Base-by-base conservation (phyloP, 2,329 filamentous ascomycete genomes). In the Ophiostoma sp. region DNA sequence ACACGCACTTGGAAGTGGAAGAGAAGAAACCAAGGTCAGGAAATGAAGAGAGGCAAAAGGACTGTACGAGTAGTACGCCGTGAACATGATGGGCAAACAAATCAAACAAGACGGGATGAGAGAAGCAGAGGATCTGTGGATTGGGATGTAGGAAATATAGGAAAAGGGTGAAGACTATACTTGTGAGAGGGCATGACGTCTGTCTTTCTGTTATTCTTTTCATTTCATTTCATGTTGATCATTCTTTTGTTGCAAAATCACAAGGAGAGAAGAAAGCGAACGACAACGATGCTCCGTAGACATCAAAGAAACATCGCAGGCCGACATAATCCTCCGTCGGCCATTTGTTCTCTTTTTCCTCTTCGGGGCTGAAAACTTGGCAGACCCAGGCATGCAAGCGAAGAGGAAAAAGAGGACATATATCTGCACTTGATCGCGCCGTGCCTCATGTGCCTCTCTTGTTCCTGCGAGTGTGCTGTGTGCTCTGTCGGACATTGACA, bases 1-100 rank as follows among this genome's bases (percentile, higher is more conserved):
- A 55, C 55, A 38, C 55, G 27, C 27, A 44, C 52, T 60, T 55
- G 49, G 49, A 60, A 38, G 55, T 60, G 55, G 55, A 60, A 60
- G 55, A 60, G 55, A 60, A 27, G 9, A 18, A 55, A 55, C 55
- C 27, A 36, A 60, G 55, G 55, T 38, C 55, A 40, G 55, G 55
- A 60, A 60, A 60, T 60, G 55, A 60, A 38, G 55, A 60, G 55
- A 60, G 18, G 38, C 55, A 38, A 38, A 60, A 38, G 55, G 36
- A 60, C 18, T 11, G 55, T 16, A 9, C 27, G 18, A 40, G 14
- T 12, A 18, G 55, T 6, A 58, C n/a, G n/a, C n/a, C 27, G 27
- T 27, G 27, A 27, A 27, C 27, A 27, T 27, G 27, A 27, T 27
- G 27, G 27, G 27, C 27, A 27, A 27, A 27, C 27, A 27, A 27